Evolutionary conservation across 257 asterid genomes (phyloP).

Genomic region (Lavandula angustifolia): DNA sequence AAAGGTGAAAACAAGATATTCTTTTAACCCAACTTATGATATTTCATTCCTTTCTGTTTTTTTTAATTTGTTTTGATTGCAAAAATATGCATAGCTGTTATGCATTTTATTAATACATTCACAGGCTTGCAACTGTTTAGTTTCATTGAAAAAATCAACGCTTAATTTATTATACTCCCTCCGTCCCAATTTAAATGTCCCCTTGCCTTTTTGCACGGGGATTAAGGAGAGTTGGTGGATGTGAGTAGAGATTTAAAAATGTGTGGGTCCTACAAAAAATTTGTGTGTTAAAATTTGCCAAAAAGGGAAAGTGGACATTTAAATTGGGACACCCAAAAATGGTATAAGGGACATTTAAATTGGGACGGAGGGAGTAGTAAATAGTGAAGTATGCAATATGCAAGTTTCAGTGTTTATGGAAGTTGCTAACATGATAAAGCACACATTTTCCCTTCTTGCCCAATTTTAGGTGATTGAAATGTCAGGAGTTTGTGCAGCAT

Average conservation of each 20-base stretch:
- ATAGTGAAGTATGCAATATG: constrained; percentile 16
- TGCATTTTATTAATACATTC: neutral
- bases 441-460: constrained; percentile 25
- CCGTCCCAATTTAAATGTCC: no score
- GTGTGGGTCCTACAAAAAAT: no score
- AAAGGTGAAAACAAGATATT: neutral
- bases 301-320: no score
- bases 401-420: neutral
- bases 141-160: neutral
- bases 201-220: no score
- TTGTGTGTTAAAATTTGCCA: no score
- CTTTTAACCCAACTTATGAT: constrained; percentile 4
- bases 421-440: constrained; percentile 22
- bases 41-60: no score
- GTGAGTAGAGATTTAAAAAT: no score
- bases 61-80: neutral
- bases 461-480: constrained; percentile 84
- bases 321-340: no score
- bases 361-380: no score
- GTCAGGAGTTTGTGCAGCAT: constrained; percentile 99
- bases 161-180: neutral
- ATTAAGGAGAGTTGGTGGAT: no score
- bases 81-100: constrained; percentile 4
- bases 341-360: no score
- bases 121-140: neutral